Evolutionary conservation across 495 filamentous ascomycete species (phyloP).

Genomic region (Physcia stellaris): DNA sequence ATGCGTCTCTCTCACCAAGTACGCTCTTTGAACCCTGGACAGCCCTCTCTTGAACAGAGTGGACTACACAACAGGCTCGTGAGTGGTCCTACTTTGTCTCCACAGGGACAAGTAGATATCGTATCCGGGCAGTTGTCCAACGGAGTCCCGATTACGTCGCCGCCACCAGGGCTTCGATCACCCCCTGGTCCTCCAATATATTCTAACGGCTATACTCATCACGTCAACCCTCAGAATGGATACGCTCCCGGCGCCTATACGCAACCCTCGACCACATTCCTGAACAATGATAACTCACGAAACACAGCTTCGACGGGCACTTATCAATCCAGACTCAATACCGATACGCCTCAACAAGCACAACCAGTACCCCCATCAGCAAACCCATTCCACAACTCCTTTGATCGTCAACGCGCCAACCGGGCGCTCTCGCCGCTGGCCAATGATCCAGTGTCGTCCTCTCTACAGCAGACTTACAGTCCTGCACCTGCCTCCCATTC

Average conservation of each 20-base stretch:
- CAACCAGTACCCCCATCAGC: constrained; percentile 16
- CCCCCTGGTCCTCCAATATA: constrained; percentile 7
- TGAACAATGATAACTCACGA: constrained; percentile 16
- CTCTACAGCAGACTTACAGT: constrained; percentile 32
- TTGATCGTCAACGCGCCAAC: constrained; percentile 27
- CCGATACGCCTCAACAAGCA: constrained; percentile 22
- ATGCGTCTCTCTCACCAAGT: constrained; percentile 10
- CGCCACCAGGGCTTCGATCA: constrained; percentile 9
- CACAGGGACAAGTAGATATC: constrained; percentile 24
- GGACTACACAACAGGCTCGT: constrained; percentile 17
- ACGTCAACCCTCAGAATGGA: neutral
- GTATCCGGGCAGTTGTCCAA: constrained; percentile 16
- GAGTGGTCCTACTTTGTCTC: constrained; percentile 22
- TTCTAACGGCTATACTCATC: constrained; percentile 12
- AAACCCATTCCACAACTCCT: constrained; percentile 17
- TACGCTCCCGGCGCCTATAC: neutral
- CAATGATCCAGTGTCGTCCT: constrained; percentile 33
- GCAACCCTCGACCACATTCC: constrained; percentile 8
- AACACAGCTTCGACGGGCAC: constrained; percentile 17
- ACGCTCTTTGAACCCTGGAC: constrained; percentile 15
- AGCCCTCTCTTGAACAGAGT: constrained; percentile 16
- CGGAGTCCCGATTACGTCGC: neutral
- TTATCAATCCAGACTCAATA: constrained; percentile 20
- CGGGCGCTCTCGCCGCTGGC: constrained; percentile 33
- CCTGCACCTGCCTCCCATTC: constrained; percentile 29